These are phyloP conservation scores for Eimeria necatrix DNA, from an alignment of 169 alveolate genomes.

Conservation along the genomic window DNA sequence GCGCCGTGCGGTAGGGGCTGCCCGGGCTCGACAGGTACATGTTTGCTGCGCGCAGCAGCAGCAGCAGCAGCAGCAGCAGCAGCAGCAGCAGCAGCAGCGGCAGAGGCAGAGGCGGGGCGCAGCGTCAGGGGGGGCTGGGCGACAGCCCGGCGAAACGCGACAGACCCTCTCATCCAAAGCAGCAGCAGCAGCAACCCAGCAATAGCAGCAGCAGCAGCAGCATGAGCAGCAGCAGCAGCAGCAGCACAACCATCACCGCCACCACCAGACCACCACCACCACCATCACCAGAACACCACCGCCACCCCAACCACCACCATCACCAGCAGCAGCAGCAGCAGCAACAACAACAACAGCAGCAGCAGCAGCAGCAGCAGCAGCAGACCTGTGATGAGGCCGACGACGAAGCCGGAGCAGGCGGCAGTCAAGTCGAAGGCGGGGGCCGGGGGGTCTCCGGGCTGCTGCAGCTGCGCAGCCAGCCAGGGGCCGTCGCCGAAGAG, in stretches of 20 bases:
- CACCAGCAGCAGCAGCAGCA: neutral
- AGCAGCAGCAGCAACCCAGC: too few species aligned
- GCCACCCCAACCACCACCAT: neutral
- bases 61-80: too few species aligned
- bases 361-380: neutral
- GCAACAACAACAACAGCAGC: slow-evolving; percentile 15
- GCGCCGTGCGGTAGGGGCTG: slow-evolving; percentile 76
- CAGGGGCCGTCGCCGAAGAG: slow-evolving; percentile 87
- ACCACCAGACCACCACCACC: neutral
- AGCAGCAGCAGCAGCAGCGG: too few species aligned
- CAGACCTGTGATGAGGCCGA: slow-evolving; percentile 85
- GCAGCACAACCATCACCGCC: neutral
- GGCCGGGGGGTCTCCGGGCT: slow-evolving; percentile 64
- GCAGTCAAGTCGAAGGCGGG: slow-evolving; percentile 84
- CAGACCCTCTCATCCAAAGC: neutral
- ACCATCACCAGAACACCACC: neutral
- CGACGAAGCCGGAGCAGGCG: slow-evolving; percentile 87
- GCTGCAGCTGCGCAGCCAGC: slow-evolving; percentile 75
- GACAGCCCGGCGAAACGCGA: neutral
- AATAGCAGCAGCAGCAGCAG: too few species aligned
- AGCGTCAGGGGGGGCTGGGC: neutral
- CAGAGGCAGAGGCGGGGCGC: too few species aligned
- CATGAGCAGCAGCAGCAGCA: too few species aligned
- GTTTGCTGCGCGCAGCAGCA: slow-evolving; percentile 49
- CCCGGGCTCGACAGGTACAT: slow-evolving; percentile 49